Evolutionary conservation across 768 basidiomycete species (phyloP).

Genomic region (Suillus hirtellus): DNA sequence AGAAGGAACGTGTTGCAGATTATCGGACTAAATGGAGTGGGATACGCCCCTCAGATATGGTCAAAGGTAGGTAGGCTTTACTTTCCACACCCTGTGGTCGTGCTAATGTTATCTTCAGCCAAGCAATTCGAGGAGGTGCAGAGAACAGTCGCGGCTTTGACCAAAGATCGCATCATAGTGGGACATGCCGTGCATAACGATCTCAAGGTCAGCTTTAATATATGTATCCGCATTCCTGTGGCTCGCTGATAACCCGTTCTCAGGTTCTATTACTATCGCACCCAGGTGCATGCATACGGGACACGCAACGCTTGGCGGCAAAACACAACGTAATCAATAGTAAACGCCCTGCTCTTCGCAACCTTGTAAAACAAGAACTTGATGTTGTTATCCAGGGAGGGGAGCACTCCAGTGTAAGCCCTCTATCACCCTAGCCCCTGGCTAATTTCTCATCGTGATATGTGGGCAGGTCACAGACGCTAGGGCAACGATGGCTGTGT

Average conservation of each 20-base stretch:
- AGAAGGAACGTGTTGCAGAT: constrained; percentile 87
- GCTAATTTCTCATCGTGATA: background rate
- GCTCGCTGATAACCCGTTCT: background rate
- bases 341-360: constrained; percentile 72
- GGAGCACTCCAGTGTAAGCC: constrained; percentile 86
- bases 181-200: constrained; percentile 94
- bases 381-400: constrained; percentile 81
- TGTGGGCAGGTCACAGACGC: constrained; percentile 80
- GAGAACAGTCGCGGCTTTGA: constrained; percentile 68
- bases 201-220: constrained; percentile 53
- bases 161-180: constrained; percentile 78
- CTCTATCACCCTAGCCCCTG: background rate
- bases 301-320: constrained; percentile 65
- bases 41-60: constrained; percentile 73
- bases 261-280: constrained; percentile 74
- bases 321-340: constrained; percentile 62
- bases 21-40: constrained; percentile 92
- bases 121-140: constrained; percentile 80
- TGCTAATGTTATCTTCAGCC: constrained; percentile 43
- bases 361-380: constrained; percentile 78
- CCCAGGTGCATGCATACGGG: constrained; percentile 60
- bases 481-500: constrained; percentile 93
- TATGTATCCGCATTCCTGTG: background rate
- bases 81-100: background rate
- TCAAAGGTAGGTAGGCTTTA: constrained; percentile 48